phyloP scores from a whole-genome alignment of 129 eudicot species.

The Heracleum sosnowskyi region DNA sequence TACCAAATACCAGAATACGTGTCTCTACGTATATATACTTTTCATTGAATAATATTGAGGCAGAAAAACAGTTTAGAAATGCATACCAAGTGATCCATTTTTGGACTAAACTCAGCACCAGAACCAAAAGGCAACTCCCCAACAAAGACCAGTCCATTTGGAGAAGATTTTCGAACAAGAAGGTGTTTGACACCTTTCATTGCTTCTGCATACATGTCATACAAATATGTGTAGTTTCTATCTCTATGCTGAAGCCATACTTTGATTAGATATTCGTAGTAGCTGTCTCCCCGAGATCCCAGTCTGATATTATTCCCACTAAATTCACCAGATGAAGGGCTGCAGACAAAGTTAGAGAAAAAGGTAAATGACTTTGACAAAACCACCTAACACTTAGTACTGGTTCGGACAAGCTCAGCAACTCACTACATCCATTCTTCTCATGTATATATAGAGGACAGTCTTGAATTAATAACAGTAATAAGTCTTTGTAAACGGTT shows the following conservation, averaged over 20 bases:
- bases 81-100: constrained; percentile 94
- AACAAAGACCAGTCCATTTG: constrained; percentile 78
- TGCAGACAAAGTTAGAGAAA: constrained; percentile 30
- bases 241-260: constrained; percentile 90
- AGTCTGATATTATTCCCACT: constrained; percentile 80
- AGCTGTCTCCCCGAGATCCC: constrained; percentile 98
- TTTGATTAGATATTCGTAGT: constrained; percentile 92
- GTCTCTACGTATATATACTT: neutral
- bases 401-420: neutral
- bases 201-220: constrained; percentile 84
- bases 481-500: neutral
- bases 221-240: constrained; percentile 53
- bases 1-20: neutral
- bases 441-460: neutral
- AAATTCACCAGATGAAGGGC: constrained; percentile 85
- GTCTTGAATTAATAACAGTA: neutral
- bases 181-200: constrained; percentile 90
- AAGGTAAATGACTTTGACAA: neutral
- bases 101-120: constrained; percentile 72
- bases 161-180: constrained; percentile 74
- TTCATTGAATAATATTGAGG: constrained; percentile 3
- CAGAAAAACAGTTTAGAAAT: constrained; percentile 5
- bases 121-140: constrained; percentile 86
- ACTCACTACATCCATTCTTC: neutral
- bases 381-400: neutral